phyloP scores from a whole-genome alignment of 1,284 basidiomycete species.

The Ceratobasidium sp. region DNA sequence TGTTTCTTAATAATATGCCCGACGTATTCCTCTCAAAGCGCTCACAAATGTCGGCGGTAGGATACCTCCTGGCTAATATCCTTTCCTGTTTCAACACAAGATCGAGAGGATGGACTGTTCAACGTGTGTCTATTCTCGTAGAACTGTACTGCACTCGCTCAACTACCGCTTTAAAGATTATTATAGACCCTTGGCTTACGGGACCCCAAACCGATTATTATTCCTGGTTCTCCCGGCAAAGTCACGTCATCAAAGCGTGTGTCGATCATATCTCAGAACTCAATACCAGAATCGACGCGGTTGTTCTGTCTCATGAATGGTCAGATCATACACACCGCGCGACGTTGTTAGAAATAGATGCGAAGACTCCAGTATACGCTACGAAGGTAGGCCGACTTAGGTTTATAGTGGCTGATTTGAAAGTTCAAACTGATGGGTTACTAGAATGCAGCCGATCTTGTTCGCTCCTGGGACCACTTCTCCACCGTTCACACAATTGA shows the following conservation, averaged over 20 bases:
- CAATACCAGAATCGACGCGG: conserved; percentile 46
- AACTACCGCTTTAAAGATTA: conserved; percentile 8
- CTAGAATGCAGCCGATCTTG: conserved; percentile 50
- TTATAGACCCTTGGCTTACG: conserved; percentile 51
- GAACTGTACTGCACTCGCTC: not conserved
- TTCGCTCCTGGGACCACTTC: conserved; percentile 51
- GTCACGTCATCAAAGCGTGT: conserved; percentile 50
- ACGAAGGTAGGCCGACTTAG: conserved; percentile 28
- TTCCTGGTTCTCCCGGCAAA: conserved; percentile 51
- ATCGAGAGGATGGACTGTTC: conserved; percentile 15
- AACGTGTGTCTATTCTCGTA: not conserved
- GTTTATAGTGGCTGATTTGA: not conserved
- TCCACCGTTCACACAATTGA: conserved; percentile 49
- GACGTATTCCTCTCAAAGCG: not conserved
- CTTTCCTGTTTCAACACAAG: conserved; percentile 25
- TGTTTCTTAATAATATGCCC: not conserved
- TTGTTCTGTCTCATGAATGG: conserved; percentile 45
- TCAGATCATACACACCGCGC: conserved; percentile 47
- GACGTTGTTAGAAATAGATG: conserved; percentile 48
- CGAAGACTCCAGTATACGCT: conserved; percentile 49
- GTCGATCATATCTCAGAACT: conserved; percentile 48
- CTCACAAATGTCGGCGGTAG: not conserved
- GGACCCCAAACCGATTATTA: conserved; percentile 52
- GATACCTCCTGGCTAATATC: conserved; percentile 43
- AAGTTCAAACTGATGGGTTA: not conserved